Evolutionary conservation across 202 grass and related monocot species (phyloP).

Genomic region (Musa balbisiana): DNA sequence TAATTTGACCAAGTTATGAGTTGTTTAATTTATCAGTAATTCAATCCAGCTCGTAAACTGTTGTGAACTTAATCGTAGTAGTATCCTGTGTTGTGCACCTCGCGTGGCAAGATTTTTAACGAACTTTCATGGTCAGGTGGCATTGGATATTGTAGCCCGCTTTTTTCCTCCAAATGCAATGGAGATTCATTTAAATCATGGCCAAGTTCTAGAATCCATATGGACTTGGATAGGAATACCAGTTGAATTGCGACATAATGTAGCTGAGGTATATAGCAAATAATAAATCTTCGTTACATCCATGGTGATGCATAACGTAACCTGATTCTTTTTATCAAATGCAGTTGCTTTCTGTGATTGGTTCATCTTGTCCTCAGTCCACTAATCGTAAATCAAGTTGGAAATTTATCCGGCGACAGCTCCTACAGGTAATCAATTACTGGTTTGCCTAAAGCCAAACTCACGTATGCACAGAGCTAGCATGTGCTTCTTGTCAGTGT

Average conservation of each 20-base stretch:
- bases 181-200: slow-evolving; percentile 77
- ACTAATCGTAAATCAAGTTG: slow-evolving; percentile 73
- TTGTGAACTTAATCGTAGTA: neutral
- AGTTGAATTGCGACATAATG: slow-evolving; percentile 54
- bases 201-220: slow-evolving; percentile 74
- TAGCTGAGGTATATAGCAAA: slow-evolving; percentile 64
- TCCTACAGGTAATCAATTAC: slow-evolving; percentile 55
- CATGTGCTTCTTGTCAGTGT: neutral
- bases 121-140: slow-evolving; percentile 38
- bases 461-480: neutral
- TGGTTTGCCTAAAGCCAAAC: no score
- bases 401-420: slow-evolving; percentile 80
- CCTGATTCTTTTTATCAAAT: slow-evolving; percentile 26
- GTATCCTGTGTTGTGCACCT: neutral
- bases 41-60: no score
- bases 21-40: no score
- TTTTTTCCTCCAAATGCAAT: slow-evolving; percentile 67
- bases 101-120: neutral
- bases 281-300: slow-evolving; percentile 1
- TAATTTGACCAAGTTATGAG: no score
- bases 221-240: slow-evolving; percentile 78
- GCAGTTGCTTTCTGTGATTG: slow-evolving; percentile 77
- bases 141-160: slow-evolving; percentile 56
- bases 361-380: slow-evolving; percentile 67
- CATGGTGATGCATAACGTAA: neutral